phyloP scores from a whole-genome alignment of 306 rosid species.

The Malus sylvestris region DNA sequence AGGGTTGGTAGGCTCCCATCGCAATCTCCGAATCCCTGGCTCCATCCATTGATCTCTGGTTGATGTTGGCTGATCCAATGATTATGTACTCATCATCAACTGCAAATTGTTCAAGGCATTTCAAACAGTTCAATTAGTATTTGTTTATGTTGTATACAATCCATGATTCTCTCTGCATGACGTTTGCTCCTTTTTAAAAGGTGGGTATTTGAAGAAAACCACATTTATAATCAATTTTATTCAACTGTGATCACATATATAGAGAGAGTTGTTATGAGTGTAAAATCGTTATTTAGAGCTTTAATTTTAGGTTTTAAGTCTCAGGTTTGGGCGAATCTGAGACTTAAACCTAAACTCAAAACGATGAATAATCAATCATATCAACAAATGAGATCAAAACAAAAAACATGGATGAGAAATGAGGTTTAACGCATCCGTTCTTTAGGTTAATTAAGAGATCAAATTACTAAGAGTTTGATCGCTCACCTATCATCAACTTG shows the following conservation, averaged over 20 bases:
- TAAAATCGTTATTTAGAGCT: too few relatives aligned
- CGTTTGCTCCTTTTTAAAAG: background rate
- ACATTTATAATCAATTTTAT: background rate
- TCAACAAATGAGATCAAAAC: too few relatives aligned
- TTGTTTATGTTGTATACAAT: background rate
- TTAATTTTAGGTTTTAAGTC: too few relatives aligned
- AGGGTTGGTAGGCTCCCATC: constrained; percentile 54
- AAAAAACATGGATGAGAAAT: too few relatives aligned
- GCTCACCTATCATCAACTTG: constrained; percentile 48
- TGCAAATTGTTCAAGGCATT: constrained; percentile 5
- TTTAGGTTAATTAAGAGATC: background rate
- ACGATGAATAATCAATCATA: too few relatives aligned
- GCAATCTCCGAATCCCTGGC: constrained; percentile 45
- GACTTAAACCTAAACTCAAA: too few relatives aligned
- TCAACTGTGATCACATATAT: background rate
- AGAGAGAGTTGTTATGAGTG: too few relatives aligned
- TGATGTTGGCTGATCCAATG: constrained; percentile 47
- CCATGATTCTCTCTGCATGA: background rate
- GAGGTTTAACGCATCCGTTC: background rate
- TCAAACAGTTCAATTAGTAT: background rate
- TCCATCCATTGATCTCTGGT: constrained; percentile 54
- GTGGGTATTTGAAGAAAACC: background rate
- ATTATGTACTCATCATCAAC: constrained; percentile 54
- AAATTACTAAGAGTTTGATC: background rate
- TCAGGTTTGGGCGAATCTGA: too few relatives aligned